Base-by-base conservation (phyloP, 257 asterid genomes). In the Nicotiana tabacum region DNA sequence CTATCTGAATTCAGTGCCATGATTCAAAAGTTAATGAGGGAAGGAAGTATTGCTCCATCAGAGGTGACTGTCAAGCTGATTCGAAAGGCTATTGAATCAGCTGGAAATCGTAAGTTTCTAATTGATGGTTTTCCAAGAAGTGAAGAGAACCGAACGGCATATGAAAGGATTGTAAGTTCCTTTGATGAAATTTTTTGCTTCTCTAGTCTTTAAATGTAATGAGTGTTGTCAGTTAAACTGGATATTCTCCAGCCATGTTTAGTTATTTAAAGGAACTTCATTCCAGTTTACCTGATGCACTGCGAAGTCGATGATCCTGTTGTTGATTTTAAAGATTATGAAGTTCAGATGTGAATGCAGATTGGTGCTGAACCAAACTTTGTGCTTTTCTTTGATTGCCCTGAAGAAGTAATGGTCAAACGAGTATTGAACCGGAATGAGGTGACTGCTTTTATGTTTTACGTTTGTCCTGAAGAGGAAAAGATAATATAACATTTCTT, bases 111-210 rank as follows among this genome's bases (percentile, higher is more conserved):
- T 76, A 93, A 88, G 85, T 90, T 92, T 87, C 98, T 96, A 66
- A 92, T 96, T 12, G 99, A 96, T 88, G 99, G 99, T 81, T 96
- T 96, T 85, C 99, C 99, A 66, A 92, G 99, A 88, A 93, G 85
- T 78, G 98, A 96, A 90, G 98, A 96, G 94, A 96, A 94, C 84
- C 97, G 99, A 69, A 62, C 87, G 77, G 84, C 93, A 17, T 96
- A 91, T 86, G 98, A 96, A 85, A 87, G 88, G 88, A 90, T 92
- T 77, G 99, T 93, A 85, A 92, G 98, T 86, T 85, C 65, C 86
- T 88, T 89, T 48, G 74, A 66, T 66, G 29, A 33, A 78, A 64
- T 84, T 18, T 72, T 82, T 46, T 39, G 16, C 74, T 61, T 83
- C 62, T 82, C 81, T 60, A 48, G 35, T 18, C 30, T 61, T 70